Conservation (phyloP, 306 rosid genomes). For the Sophora flavescens region DNA sequence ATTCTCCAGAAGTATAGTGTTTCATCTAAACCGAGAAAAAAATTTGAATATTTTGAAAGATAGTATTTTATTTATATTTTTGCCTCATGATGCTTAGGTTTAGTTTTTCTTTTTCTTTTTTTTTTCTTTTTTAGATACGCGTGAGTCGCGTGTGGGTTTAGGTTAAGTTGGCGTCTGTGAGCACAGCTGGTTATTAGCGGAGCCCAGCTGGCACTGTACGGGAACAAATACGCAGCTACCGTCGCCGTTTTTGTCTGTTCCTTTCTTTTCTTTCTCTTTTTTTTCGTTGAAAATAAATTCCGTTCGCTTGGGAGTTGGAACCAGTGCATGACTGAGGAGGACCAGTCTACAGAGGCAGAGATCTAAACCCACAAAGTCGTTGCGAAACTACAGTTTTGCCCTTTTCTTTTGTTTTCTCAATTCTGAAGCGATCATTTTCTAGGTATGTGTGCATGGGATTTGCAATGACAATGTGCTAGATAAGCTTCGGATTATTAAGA, state of each 20-base stretch:
- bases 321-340: constrained; percentile 12
- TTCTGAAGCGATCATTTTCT: constrained; percentile 40
- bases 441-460: constrained; percentile 13
- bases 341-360: not conserved
- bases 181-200: constrained; percentile 53
- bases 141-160: not conserved
- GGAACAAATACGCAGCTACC: constrained; percentile 44
- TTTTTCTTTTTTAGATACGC: no score
- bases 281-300: not conserved
- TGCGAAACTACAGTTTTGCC: constrained; percentile 37
- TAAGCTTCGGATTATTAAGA: not conserved
- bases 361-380: not conserved
- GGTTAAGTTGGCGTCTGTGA: constrained; percentile 11
- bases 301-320: not conserved
- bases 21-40: no score
- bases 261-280: not conserved
- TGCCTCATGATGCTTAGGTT: no score
- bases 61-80: no score
- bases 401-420: not conserved
- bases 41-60: no score
- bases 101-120: no score
- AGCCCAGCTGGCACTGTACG: constrained; percentile 57
- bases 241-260: constrained; percentile 49
- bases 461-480: not conserved
- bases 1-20: no score